Percentiles rank a stretch among this genome's conserved stretches.
Evolutionary conservation across 2,329 filamentous ascomycete genomes (phyloP).

Genomic region (Cytospora schulzeri): DNA sequence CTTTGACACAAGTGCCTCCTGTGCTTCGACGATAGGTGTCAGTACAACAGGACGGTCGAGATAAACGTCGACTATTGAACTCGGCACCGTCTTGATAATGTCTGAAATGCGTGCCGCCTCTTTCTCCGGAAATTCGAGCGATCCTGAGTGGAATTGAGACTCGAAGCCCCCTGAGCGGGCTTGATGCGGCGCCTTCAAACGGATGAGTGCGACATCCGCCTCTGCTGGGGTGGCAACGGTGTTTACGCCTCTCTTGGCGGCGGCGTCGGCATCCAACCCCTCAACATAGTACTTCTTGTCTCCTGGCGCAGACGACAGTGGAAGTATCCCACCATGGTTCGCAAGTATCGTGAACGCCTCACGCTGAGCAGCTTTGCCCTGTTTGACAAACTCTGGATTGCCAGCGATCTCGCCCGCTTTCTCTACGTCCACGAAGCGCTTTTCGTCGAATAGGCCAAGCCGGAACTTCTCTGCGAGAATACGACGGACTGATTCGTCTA

Average conservation of each 20-base stretch:
- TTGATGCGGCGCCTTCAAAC: conserved; percentile 43
- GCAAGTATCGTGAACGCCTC: conserved; percentile 33
- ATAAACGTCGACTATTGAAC: conserved; percentile 46
- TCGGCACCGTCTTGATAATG: conserved; percentile 41
- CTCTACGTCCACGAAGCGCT: conserved; percentile 51
- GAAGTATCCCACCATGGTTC: conserved; percentile 25
- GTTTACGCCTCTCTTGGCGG: conserved; percentile 33
- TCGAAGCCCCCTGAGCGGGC: conserved; percentile 46
- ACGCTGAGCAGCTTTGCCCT: conserved; percentile 41
- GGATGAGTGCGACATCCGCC: conserved; percentile 45
- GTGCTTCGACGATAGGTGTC: conserved; percentile 43
- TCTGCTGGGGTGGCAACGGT: conserved; percentile 40
- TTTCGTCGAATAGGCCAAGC: conserved; percentile 55
- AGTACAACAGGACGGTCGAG: conserved; percentile 47
- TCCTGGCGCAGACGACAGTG: not conserved
- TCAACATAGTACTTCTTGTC: conserved; percentile 30
- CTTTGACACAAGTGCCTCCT: not conserved
- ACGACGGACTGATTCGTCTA: conserved; percentile 49
- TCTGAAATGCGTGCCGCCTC: conserved; percentile 41
- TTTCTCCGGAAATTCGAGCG: conserved; percentile 42
- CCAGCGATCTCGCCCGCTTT: conserved; percentile 46
- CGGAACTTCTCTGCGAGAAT: conserved; percentile 53
- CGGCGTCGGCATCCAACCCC: conserved; percentile 26
- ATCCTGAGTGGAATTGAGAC: conserved; percentile 41
- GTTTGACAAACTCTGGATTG: conserved; percentile 44